phyloP scores from a whole-genome alignment of 768 basidiomycete genomes.

The Bullera alba region DNA sequence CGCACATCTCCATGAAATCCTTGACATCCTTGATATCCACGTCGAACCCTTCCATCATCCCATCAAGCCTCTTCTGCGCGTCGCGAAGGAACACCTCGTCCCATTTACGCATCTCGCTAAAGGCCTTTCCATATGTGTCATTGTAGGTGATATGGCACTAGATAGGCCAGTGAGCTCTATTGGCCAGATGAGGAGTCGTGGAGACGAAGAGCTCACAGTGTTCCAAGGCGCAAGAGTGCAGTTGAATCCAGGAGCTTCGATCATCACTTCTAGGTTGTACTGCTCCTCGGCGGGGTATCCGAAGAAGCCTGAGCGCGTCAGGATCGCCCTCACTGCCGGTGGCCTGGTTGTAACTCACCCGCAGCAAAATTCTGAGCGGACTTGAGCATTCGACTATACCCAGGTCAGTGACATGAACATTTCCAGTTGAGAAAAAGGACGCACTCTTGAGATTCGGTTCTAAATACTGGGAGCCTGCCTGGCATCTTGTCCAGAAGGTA shows the following conservation, averaged over 20 bases:
- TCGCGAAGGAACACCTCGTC: slow-evolving; percentile 62
- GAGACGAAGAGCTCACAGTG: slow-evolving; percentile 51
- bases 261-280: slow-evolving; percentile 69
- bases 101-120: slow-evolving; percentile 53
- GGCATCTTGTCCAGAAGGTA: slow-evolving; percentile 67
- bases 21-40: slow-evolving; percentile 34
- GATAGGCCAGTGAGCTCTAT: slow-evolving; percentile 30
- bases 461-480: slow-evolving; percentile 64
- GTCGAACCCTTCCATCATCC: slow-evolving; percentile 36
- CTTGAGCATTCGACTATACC: slow-evolving; percentile 52
- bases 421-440: slow-evolving; percentile 5
- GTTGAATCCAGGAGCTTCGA: slow-evolving; percentile 64
- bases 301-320: slow-evolving; percentile 55
- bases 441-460: slow-evolving; percentile 64
- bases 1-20: slow-evolving; percentile 41
- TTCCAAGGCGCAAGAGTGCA: slow-evolving; percentile 80
- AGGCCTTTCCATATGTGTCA: slow-evolving; percentile 10
- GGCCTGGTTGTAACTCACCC: slow-evolving; percentile 46
- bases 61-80: slow-evolving; percentile 58
- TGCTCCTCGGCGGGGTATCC: slow-evolving; percentile 61
- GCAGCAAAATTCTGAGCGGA: slow-evolving; percentile 52
- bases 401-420: neutral
- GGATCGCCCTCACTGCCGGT: neutral
- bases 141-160: slow-evolving; percentile 23
- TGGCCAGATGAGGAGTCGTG: neutral